Conservation (phyloP, 306 rosid genomes). For the Cucumis hystrix region DNA sequence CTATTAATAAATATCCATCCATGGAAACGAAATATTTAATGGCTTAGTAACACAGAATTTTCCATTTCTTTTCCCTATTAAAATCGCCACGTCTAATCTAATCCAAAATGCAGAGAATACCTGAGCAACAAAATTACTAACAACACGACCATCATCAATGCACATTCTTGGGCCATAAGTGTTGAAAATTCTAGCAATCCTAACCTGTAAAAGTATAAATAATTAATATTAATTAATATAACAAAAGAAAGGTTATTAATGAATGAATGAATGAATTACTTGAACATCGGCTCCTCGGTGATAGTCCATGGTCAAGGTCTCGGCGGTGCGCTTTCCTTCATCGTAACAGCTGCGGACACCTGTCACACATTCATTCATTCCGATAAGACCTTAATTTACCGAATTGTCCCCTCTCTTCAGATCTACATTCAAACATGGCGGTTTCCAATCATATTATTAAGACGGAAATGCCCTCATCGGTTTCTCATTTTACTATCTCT, state of each 20-base stretch:
- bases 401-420: neutral
- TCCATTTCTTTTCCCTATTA: no score
- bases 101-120: constrained; percentile 10
- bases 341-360: constrained; percentile 99
- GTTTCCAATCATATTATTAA: neutral
- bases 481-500: neutral
- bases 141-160: constrained; percentile 98
- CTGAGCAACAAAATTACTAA: constrained; percentile 97
- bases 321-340: constrained; percentile 98
- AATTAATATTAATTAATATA: neutral
- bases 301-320: constrained; percentile 96
- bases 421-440: neutral
- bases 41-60: no score
- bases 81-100: neutral
- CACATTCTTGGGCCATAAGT: constrained; percentile 99
- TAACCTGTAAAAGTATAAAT: constrained; percentile 35
- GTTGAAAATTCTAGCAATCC: constrained; percentile 97
- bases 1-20: no score
- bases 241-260: no score
- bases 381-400: neutral
- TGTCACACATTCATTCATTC: constrained; percentile 21
- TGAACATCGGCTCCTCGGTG: constrained; percentile 87
- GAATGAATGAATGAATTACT: constrained; percentile 15
- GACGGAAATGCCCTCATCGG: neutral
- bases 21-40: no score